Conservation (phyloP, 116 monocot species). For the Trichopus zeylanicus region DNA sequence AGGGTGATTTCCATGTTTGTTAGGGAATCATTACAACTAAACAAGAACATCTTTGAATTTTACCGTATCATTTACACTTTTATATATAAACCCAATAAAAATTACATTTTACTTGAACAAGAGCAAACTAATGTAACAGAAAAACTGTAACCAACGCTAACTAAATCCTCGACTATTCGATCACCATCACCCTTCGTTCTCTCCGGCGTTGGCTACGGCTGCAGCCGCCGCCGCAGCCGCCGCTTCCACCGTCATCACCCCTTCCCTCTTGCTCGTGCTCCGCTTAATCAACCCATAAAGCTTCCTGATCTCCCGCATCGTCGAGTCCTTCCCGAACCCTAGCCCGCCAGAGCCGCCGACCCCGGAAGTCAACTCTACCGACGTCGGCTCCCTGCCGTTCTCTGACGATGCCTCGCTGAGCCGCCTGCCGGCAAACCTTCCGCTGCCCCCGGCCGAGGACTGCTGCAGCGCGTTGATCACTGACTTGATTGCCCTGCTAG, state of each 20-base stretch:
- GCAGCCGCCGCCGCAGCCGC: not conserved
- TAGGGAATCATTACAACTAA: too few relatives aligned
- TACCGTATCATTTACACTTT: too few relatives aligned
- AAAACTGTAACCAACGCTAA: too few relatives aligned
- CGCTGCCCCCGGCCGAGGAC: slow-evolving; percentile 4
- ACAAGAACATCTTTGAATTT: too few relatives aligned
- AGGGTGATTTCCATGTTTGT: too few relatives aligned
- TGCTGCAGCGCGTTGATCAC: slow-evolving; percentile 63
- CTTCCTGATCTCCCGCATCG: slow-evolving; percentile 18
- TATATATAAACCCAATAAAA: too few relatives aligned
- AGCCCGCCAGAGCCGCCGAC: not conserved
- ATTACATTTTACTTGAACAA: too few relatives aligned
- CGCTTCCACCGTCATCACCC: slow-evolving; percentile 9
- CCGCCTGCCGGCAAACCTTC: not conserved
- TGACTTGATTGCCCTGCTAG: slow-evolving; percentile 67
- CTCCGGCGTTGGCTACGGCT: not conserved
- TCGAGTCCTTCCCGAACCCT: slow-evolving; percentile 19
- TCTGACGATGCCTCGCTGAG: not conserved
- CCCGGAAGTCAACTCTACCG: not conserved
- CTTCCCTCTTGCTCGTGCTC: slow-evolving; percentile 19
- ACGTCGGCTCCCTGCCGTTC: not conserved
- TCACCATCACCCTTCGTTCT: too few relatives aligned
- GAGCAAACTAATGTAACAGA: too few relatives aligned
- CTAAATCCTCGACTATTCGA: too few relatives aligned
- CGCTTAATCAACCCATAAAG: slow-evolving; percentile 18